A percentile compares a stretch with the other conserved stretches of the same genome.
Conservation (phyloP, 2,329 filamentous ascomycete species). For the Diaporthe batatas region DNA sequence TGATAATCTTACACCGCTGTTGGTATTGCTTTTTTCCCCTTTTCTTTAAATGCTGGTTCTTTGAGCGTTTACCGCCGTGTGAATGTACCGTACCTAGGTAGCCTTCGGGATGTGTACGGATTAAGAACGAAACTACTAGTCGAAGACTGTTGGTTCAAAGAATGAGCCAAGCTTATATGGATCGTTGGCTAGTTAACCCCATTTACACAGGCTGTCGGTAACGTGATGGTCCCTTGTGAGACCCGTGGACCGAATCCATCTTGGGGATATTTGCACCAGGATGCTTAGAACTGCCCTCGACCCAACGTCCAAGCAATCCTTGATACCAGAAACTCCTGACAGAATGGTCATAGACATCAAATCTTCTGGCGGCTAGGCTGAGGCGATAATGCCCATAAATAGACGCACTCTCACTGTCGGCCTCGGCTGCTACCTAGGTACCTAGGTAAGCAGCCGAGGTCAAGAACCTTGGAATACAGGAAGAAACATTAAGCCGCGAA, state of each 20-base stretch:
- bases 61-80: too few species aligned
- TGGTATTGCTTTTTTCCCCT: too few species aligned
- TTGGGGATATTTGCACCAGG: neutral
- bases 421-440: neutral
- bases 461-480: too few species aligned
- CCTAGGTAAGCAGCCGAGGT: too few species aligned
- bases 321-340: conserved; percentile 10
- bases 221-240: neutral
- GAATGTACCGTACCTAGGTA: too few species aligned
- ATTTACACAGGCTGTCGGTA: neutral
- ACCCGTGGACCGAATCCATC: neutral
- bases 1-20: too few species aligned
- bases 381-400: neutral
- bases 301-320: neutral
- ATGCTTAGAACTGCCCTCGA: neutral
- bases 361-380: neutral
- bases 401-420: neutral
- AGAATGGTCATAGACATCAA: neutral
- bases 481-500: neutral
- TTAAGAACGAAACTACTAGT: too few species aligned
- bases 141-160: accelerated
- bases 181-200: neutral
- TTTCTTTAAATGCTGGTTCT: too few species aligned
- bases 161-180: neutral
- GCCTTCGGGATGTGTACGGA: too few species aligned